Evolutionary conservation across 805 yeast species (phyloP).

Genomic region (Candida namnaoensis): DNA sequence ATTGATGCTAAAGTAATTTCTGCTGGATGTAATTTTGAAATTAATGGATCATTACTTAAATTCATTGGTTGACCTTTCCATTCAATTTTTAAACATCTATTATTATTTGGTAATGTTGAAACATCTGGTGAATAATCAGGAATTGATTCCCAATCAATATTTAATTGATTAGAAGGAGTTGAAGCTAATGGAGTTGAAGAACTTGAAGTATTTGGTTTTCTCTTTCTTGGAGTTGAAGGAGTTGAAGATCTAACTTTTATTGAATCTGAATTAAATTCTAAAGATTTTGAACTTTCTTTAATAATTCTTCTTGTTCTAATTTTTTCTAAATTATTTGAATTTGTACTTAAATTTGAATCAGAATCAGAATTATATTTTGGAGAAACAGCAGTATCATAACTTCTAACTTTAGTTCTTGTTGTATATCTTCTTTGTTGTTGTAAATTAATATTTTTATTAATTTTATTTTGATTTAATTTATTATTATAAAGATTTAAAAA

Average conservation of each 20-base stretch:
- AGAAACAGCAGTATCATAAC: constrained; percentile 10
- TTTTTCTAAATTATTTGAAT: constrained; percentile 27
- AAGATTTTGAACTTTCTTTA: constrained; percentile 25
- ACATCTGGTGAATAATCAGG: constrained; percentile 81
- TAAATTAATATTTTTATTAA: not conserved
- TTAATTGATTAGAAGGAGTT: constrained; percentile 27
- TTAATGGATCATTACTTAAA: constrained; percentile 67
- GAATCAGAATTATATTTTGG: constrained; percentile 26
- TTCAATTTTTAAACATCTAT: constrained; percentile 75
- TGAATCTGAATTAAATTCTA: constrained; percentile 19
- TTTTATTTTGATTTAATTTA: constrained; percentile 16
- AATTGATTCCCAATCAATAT: constrained; percentile 56
- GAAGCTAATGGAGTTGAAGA: constrained; percentile 22
- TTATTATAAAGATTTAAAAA: constrained; percentile 30
- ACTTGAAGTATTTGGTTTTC: constrained; percentile 30
- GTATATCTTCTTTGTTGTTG: constrained; percentile 13
- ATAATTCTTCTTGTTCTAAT: constrained; percentile 54
- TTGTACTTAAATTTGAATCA: constrained; percentile 12
- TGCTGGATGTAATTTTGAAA: constrained; percentile 77
- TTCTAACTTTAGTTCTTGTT: constrained; percentile 14
- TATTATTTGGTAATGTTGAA: constrained; percentile 56
- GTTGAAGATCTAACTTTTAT: constrained; percentile 20
- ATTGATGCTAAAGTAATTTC: constrained; percentile 81
- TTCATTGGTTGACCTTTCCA: constrained; percentile 99
- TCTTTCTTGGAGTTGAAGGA: constrained; percentile 24